A percentile compares a stretch with the other conserved stretches of the same genome.
phyloP scores from a whole-genome alignment of 2,329 filamentous ascomycete species.

The Neodidymelliopsis sp. region DNA sequence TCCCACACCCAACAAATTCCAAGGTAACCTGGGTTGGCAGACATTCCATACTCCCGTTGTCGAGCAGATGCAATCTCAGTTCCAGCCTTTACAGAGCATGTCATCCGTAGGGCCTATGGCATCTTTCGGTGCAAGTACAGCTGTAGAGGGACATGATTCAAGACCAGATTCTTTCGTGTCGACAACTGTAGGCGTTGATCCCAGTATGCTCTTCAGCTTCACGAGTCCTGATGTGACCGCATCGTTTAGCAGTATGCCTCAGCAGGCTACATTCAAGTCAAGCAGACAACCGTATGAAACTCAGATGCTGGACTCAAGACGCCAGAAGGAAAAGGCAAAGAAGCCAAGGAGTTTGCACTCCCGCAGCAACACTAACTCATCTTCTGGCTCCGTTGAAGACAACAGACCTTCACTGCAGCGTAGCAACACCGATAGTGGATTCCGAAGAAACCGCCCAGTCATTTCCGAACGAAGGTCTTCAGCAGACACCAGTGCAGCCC shows the following conservation, averaged over 20 bases:
- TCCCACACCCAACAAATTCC: slow-evolving; percentile 45
- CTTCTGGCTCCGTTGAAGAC: slow-evolving; percentile 45
- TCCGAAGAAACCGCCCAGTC: slow-evolving; percentile 37
- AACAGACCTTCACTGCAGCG: slow-evolving; percentile 49
- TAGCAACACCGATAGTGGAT: slow-evolving; percentile 57
- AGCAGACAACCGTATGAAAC: slow-evolving; percentile 51
- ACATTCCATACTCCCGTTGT: slow-evolving; percentile 37
- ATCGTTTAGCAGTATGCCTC: slow-evolving; percentile 40
- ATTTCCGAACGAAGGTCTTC: slow-evolving; percentile 42
- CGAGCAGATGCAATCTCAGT: slow-evolving; percentile 45
- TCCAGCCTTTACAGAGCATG: slow-evolving; percentile 42
- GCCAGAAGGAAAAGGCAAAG: slow-evolving; percentile 44
- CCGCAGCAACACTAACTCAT: slow-evolving; percentile 51
- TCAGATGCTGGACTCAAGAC: slow-evolving; percentile 42
- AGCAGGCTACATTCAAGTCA: slow-evolving; percentile 24
- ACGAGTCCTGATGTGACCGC: slow-evolving; percentile 36
- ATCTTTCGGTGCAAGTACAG: slow-evolving; percentile 34
- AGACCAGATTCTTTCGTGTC: slow-evolving; percentile 44
- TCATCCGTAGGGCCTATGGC: slow-evolving; percentile 30
- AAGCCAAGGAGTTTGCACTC: slow-evolving; percentile 47
- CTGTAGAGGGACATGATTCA: slow-evolving; percentile 28
- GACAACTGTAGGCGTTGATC: slow-evolving; percentile 55
- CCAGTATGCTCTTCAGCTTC: slow-evolving; percentile 57
- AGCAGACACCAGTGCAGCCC: slow-evolving; percentile 24
- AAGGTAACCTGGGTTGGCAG: slow-evolving; percentile 42